Conservation (phyloP, 805 yeast species). For the Candida pseudofarinosa region DNA sequence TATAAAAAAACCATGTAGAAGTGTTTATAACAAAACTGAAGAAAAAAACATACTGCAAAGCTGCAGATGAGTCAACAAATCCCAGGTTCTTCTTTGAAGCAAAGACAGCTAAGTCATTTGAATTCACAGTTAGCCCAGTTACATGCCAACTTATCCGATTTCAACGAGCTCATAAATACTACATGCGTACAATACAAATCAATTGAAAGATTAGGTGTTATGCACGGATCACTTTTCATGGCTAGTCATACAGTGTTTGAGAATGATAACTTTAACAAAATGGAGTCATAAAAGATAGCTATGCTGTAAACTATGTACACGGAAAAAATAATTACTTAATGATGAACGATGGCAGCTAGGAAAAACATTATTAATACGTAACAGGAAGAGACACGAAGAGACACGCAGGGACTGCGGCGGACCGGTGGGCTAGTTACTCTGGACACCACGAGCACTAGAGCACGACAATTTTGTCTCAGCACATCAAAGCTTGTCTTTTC, state of each 20-base stretch:
- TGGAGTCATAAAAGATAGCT: not conserved
- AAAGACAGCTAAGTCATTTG: conserved; percentile 43
- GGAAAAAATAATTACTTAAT: too few relatives aligned
- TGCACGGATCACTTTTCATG: conserved; percentile 52
- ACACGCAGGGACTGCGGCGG: too few relatives aligned
- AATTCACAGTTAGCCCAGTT: conserved; percentile 33
- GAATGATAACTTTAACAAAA: conserved; percentile 23
- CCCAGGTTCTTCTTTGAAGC: conserved; percentile 17
- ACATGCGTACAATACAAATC: conserved; percentile 51
- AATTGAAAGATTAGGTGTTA: conserved; percentile 50
- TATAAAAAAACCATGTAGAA: not conserved
- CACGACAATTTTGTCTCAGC: too few relatives aligned
- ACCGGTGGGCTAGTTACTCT: too few relatives aligned
- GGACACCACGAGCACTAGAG: too few relatives aligned
- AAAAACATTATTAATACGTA: too few relatives aligned
- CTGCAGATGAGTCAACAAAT: not conserved
- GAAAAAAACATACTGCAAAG: not conserved
- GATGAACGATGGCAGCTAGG: too few relatives aligned
- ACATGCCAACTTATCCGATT: conserved; percentile 52
- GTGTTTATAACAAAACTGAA: not conserved
- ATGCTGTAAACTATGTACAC: too few relatives aligned
- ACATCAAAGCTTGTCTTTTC: too few relatives aligned
- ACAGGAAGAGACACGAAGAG: too few relatives aligned
- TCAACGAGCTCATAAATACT: conserved; percentile 47
- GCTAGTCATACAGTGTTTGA: conserved; percentile 41